A percentile compares a stretch with the other conserved stretches of the same genome.
Conservation (phyloP, 805 yeast genomes). For the Schizosaccharomyces lindneri region DNA sequence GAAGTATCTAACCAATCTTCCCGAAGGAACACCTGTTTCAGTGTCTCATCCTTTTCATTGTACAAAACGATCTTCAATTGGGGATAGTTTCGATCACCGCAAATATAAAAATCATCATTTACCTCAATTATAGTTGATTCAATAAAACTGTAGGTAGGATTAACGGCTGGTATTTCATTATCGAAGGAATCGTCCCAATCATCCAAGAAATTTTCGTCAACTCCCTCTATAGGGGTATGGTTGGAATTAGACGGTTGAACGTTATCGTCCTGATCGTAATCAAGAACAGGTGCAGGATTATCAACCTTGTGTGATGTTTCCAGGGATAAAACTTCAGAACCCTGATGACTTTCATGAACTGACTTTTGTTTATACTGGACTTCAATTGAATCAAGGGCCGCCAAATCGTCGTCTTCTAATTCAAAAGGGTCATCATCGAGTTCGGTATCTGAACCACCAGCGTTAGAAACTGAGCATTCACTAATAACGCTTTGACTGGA, state of each 20-base stretch:
- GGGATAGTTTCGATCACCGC: too few relatives aligned
- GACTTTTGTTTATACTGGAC: not conserved
- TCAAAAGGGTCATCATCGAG: not conserved
- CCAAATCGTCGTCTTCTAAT: not conserved
- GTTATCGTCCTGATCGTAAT: not conserved
- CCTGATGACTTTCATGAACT: not conserved
- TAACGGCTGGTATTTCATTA: not conserved
- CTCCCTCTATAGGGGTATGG: too few relatives aligned
- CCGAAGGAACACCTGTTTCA: not conserved
- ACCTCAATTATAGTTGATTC: not conserved
- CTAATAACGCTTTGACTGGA: not conserved
- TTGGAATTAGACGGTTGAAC: not conserved
- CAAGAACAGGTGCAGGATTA: not conserved
- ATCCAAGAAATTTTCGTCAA: not conserved
- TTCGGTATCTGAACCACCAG: not conserved
- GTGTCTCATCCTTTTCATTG: not conserved
- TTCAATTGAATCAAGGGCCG: not conserved
- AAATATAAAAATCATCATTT: not conserved
- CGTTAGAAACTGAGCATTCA: not conserved
- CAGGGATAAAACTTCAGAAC: not conserved
- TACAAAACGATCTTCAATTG: too few relatives aligned
- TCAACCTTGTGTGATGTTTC: not conserved
- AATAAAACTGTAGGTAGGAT: not conserved
- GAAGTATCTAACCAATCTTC: not conserved
- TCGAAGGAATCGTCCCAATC: not conserved